Base-by-base conservation (phyloP, 2,329 filamentous ascomycete species). In the Domatiomyces globalis region DNA sequence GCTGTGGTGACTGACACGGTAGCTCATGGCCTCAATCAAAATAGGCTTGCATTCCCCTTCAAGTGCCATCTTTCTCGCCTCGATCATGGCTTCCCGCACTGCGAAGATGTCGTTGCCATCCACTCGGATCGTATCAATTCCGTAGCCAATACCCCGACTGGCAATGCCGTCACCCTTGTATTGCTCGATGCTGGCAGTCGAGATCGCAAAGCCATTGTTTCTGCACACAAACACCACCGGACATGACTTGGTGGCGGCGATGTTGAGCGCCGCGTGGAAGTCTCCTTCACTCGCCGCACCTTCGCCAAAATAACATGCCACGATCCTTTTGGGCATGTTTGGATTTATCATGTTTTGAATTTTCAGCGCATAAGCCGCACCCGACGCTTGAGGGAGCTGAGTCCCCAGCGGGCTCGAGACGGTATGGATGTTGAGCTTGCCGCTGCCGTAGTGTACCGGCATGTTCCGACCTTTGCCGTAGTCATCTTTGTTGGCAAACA, bases 1-100 rank as follows among this genome's bases (percentile, higher is more conserved):
- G 68, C 87, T 95, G 71, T 98, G 92, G 65, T 98, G 88, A 5
- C 86, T 90, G 44, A 96, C 89, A n/a, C 92, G 87, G 69, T 98
- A 98, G 20, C 86, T 90, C 86, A 98, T 94, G 51, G 88, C 88
- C 69, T 98, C 92, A 43, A 98, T 84, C 6, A 98, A 72, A 0
- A 98, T 78, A 0, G 87, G 88, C 56, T 78, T 80, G 3, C 87
- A 85, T n/a, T 86, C 87, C 44, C 86, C 81, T 51, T 84, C 73
- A 2, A 96, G 75, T 0, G 90, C 89, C 63, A 90, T 79, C 47
- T 79, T 75, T 1, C 89, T 78, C 0, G 92, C 92, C 65, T 79
- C 78, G 62, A 79, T 80, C 20, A 85, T 92, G 0, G 81, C 87
- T 67, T 88, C 84, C 43, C 85, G 77, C 0, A 95, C 87, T 0